A percentile compares a stretch with the other conserved stretches of the same genome.
Conservation (phyloP, 768 basidiomycete species). For the Tulasnella sp. region DNA sequence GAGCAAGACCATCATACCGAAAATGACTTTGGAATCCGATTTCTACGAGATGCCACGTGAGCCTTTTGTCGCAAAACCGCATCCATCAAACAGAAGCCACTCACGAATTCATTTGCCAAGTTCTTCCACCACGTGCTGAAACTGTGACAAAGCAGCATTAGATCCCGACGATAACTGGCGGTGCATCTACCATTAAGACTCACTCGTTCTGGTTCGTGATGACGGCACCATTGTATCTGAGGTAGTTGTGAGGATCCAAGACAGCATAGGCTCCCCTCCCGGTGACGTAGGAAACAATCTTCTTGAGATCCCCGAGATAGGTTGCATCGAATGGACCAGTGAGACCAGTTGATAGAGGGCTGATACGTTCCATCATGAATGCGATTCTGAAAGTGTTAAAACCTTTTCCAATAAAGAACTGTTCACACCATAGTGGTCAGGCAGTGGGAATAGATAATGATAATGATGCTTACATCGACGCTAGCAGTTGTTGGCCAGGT, state of each 20-base stretch:
- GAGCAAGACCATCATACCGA: conserved; percentile 32
- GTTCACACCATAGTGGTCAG: background rate
- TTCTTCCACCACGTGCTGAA: conserved; percentile 37
- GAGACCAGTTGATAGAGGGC: conserved; percentile 39
- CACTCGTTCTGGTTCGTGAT: conserved; percentile 39
- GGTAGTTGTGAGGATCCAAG: conserved; percentile 48
- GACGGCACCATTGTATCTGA: conserved; percentile 42
- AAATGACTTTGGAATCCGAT: conserved; percentile 40
- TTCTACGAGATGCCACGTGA: conserved; percentile 6
- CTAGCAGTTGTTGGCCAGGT: conserved; percentile 36
- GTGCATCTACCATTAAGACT: conserved; percentile 10
- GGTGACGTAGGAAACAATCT: conserved; percentile 46
- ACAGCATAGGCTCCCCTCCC: conserved; percentile 43
- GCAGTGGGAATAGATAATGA: background rate
- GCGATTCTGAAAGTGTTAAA: conserved; percentile 51
- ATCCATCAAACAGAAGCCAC: conserved; percentile 17
- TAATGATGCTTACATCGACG: conserved; percentile 27
- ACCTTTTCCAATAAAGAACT: conserved; percentile 42
- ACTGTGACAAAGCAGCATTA: background rate
- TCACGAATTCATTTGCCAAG: conserved; percentile 41
- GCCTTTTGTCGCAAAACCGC: background rate
- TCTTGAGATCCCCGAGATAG: conserved; percentile 39
- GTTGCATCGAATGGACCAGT: conserved; percentile 40
- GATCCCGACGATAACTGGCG: background rate
- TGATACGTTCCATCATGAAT: conserved; percentile 46